Percentiles rank a stretch among this genome's conserved stretches.
phyloP scores from a whole-genome alignment of 495 filamentous ascomycete species.

The Xylaria palmicola region DNA sequence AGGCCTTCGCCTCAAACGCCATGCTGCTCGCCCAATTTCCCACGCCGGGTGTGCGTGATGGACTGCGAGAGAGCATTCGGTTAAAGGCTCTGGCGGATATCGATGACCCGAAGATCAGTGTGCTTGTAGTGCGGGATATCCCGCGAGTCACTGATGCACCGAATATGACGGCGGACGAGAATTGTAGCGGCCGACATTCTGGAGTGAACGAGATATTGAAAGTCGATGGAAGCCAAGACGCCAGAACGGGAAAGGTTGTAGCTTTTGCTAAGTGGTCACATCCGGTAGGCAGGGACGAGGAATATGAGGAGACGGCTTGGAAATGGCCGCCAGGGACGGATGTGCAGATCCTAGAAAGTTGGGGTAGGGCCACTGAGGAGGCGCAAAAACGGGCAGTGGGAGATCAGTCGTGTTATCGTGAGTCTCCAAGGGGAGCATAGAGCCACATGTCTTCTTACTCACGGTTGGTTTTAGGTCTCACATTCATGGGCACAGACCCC shows the following conservation, averaged over 20 bases:
- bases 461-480: conserved; percentile 24
- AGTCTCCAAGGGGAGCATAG: conserved; percentile 3
- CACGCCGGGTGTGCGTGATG: conserved; percentile 29
- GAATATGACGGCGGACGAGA: not conserved
- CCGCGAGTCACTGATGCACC: not conserved
- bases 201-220: not conserved
- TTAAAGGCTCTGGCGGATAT: conserved; percentile 33
- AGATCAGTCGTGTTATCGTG: conserved; percentile 32
- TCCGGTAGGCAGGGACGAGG: conserved; percentile 18
- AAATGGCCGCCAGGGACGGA: conserved; percentile 36
- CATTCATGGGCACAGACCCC: conserved; percentile 35
- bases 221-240: not conserved
- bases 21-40: conserved; percentile 42
- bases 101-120: conserved; percentile 22
- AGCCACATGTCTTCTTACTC: not conserved
- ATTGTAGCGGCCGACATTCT: not conserved
- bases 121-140: conserved; percentile 27
- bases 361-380: conserved; percentile 28
- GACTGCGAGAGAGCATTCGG: conserved; percentile 23
- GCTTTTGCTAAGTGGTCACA: conserved; percentile 44
- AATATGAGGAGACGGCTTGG: conserved; percentile 22
- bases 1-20: conserved; percentile 40
- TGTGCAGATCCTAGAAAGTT: conserved; percentile 24
- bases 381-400: conserved; percentile 26
- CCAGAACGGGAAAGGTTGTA: conserved; percentile 16